Evolutionary conservation across 345 rosid species (phyloP).

Genomic region (Murraya paniculata): DNA sequence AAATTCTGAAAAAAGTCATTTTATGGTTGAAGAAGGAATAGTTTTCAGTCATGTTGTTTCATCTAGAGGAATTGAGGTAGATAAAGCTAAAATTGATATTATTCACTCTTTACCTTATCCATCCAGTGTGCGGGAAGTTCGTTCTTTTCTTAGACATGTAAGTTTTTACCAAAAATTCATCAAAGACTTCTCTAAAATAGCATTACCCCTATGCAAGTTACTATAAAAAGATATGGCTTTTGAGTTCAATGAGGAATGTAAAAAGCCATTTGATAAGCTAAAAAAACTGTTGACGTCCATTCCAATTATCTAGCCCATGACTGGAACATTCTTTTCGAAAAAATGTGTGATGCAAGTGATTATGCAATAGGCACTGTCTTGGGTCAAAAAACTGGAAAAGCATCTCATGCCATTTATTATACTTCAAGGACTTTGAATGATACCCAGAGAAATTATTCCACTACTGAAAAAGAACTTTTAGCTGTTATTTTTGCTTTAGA

Average conservation of each 20-base stretch:
- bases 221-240: background rate
- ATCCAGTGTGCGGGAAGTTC: background rate
- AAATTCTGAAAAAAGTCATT: too few species aligned
- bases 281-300: background rate
- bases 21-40: too few species aligned
- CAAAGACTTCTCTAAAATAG: background rate
- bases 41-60: too few species aligned
- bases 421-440: background rate
- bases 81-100: too few species aligned
- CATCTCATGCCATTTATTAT: background rate
- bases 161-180: background rate
- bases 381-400: slow-evolving; percentile 2
- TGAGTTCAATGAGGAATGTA: background rate
- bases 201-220: background rate
- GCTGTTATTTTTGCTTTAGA: background rate
- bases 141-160: background rate
- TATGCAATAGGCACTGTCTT: slow-evolving; percentile 1
- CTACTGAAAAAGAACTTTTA: background rate
- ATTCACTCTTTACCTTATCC: too few species aligned
- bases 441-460: background rate
- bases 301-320: background rate
- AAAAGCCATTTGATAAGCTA: background rate
- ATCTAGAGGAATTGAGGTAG: too few species aligned
- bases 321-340: background rate
- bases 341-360: slow-evolving; percentile 1